Conservation (phyloP, 176 grass and related monocot genomes). For the Zizania latifolia region DNA sequence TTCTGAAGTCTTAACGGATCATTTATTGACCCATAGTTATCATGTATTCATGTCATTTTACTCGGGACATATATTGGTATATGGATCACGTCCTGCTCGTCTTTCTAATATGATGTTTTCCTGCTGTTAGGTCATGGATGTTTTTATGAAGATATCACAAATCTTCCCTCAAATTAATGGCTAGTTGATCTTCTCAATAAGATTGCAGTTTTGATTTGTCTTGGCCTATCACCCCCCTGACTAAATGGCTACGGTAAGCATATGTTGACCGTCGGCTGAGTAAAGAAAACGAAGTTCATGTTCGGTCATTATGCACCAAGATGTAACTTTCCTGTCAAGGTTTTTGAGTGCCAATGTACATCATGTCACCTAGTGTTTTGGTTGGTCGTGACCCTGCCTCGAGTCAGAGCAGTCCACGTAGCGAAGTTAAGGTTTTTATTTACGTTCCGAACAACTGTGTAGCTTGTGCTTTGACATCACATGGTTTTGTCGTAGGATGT, state of each 20-base stretch:
- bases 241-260: not conserved
- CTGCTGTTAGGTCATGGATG: slow-evolving; percentile 88
- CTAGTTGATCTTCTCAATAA: slow-evolving; percentile 26
- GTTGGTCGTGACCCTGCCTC: not conserved
- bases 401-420: not conserved
- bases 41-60: too few relatives aligned
- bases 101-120: not conserved
- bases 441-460: not conserved
- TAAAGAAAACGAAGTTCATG: not conserved
- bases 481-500: slow-evolving; percentile 20
- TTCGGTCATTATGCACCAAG: not conserved
- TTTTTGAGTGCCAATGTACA: slow-evolving; percentile 19
- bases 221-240: slow-evolving; percentile 15
- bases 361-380: slow-evolving; percentile 10
- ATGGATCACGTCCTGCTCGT: not conserved
- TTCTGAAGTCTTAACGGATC: not conserved
- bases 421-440: not conserved
- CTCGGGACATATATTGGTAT: too few relatives aligned
- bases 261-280: slow-evolving; percentile 11
- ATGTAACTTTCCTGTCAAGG: not conserved
- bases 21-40: not conserved
- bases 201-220: slow-evolving; percentile 44
- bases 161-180: slow-evolving; percentile 87
- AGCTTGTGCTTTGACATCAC: not conserved
- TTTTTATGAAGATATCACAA: slow-evolving; percentile 94